phyloP scores from a whole-genome alignment of 2,329 filamentous ascomycete genomes.

The Cercospora brassicicola region DNA sequence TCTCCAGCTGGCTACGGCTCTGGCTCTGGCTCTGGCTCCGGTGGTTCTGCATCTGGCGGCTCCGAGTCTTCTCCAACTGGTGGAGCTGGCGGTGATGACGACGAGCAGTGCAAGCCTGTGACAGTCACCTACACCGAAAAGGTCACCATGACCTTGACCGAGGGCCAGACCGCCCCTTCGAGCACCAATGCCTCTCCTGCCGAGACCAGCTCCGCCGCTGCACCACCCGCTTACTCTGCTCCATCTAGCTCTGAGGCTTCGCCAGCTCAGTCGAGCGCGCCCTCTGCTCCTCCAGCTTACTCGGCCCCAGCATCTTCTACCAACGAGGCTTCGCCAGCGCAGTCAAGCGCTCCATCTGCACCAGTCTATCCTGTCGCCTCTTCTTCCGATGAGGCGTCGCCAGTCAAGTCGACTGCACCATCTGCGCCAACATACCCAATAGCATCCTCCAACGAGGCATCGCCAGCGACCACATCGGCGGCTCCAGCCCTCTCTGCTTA shows the following conservation, averaged over 20 bases:
- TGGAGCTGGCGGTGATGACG: background rate
- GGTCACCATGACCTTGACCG: conserved; percentile 35
- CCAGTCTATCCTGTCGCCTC: background rate
- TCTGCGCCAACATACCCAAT: conserved; percentile 1
- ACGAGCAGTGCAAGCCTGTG: conserved; percentile 37
- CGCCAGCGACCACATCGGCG: conserved; percentile 11
- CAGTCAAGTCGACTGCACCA: conserved; percentile 10
- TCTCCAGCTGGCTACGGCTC: conserved; percentile 15
- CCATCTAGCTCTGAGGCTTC: conserved; percentile 15
- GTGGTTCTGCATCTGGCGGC: background rate
- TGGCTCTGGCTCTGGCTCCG: background rate
- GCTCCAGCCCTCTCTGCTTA: conserved; percentile 10
- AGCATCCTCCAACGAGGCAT: conserved; percentile 6
- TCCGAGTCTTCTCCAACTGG: background rate
- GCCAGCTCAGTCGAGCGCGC: conserved; percentile 14
- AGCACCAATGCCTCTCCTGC: conserved; percentile 26
- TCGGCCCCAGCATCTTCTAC: conserved; percentile 10
- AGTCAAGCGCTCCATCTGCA: conserved; percentile 14
- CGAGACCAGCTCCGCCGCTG: conserved; percentile 16
- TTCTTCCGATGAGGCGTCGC: background rate
- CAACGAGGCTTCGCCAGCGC: conserved; percentile 1
- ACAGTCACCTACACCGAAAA: conserved; percentile 46
- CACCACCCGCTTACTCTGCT: conserved; percentile 22
- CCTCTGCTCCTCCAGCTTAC: conserved; percentile 10
- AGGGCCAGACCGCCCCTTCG: conserved; percentile 11